Conservation (phyloP, 345 rosid species). For the Rhodomyrtus tomentosa region DNA sequence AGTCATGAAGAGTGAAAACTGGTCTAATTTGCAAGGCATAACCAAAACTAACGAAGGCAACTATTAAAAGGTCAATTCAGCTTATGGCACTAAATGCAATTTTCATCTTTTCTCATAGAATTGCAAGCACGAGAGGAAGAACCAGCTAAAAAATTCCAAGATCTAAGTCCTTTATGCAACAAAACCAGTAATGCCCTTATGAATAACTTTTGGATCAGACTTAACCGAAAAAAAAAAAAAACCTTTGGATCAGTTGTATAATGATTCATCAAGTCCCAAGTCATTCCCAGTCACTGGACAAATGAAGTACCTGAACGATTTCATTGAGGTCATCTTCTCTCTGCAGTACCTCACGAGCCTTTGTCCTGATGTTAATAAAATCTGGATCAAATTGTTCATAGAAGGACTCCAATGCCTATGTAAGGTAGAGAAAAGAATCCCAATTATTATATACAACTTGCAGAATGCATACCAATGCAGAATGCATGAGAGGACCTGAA, state of each 20-base stretch:
- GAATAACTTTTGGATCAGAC: neutral
- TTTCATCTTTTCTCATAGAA: neutral
- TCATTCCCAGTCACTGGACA: neutral
- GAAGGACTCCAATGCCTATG: constrained; percentile 91
- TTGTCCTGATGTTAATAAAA: constrained; percentile 95
- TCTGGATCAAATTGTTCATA: constrained; percentile 96
- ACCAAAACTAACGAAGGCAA: neutral
- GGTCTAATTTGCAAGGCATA: neutral
- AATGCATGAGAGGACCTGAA: neutral
- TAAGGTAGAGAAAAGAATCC: neutral
- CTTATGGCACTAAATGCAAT: neutral
- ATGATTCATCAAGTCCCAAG: neutral
- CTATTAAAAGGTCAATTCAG: neutral
- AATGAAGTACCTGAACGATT: constrained; percentile 76
- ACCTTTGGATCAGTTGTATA: neutral
- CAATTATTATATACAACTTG: neutral
- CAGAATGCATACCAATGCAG: neutral
- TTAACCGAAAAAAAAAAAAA: too few relatives aligned
- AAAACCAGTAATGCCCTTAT: neutral
- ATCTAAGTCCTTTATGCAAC: neutral
- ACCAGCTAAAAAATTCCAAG: neutral
- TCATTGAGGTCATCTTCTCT: constrained; percentile 99
- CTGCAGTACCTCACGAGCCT: constrained; percentile 98
- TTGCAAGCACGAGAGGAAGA: neutral
- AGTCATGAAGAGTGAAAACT: constrained; percentile 2